Base-by-base conservation (phyloP, 208 protist species). In the Phytomonas francai region DNA sequence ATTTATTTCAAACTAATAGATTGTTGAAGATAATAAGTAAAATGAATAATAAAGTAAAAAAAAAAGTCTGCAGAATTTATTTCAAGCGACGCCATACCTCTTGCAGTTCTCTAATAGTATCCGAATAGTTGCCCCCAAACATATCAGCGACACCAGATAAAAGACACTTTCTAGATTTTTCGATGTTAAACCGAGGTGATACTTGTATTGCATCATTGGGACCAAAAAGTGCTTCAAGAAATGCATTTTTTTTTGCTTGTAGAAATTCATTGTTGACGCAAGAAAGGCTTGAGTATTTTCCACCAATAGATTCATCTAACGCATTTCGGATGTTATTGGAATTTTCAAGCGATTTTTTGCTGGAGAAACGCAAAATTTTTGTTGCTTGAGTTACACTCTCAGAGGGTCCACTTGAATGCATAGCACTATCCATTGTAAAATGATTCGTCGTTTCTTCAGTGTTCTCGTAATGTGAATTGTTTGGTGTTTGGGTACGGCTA, bases 281-380 rank as follows among this genome's bases (percentile, higher is more conserved):
- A 54, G 45, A 25, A 54, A 19, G 19, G 45, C 45, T 54, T 54
- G 19, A 25, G 25, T 54, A 54, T 5, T 54, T 54, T 25, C 45
- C 45, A 54, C 45, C 45, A 54, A 54, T 54, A 25, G 45, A 8
- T 54, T 54, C 45, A 54, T 54, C 22, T 19, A 54, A 54, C 19
- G 11, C 45, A 54, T 54, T 54, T 54, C 45, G 11, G 25, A 54
- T 54, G 22, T 19, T 19, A 54, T 54, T 54, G 0, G 45, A 54
- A 54, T 42, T 59, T 0, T 68, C 25, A 33, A 42, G 51, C n/a
- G 45, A 42, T 30, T 56, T 59, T 56, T 27, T 59, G 19, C 14
- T 68, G 25, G 65, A 68, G n/a, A 68, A 68, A 31, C 51, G 65
- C 25, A 65, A 45, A 25, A 65, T 29, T 45, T 65, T 65, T 36